Conservation (phyloP, 2,329 filamentous ascomycete genomes). For the Neophaeococcomyces mojaviensis region DNA sequence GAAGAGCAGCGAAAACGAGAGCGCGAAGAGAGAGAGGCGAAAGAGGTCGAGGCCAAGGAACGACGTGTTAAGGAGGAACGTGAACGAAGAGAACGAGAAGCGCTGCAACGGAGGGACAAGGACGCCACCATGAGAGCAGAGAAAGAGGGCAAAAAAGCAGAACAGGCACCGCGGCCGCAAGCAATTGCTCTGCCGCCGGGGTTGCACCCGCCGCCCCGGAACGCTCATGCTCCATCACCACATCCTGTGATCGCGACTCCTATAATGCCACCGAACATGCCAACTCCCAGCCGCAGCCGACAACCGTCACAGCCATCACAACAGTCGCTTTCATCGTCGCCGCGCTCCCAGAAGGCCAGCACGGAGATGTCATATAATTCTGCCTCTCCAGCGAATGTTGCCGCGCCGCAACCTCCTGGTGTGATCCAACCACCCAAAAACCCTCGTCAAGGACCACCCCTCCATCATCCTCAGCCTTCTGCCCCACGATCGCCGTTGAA, state of each 20-base stretch:
- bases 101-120: slow-evolving; percentile 50
- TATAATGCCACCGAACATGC: slow-evolving; percentile 72
- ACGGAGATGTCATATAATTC: slow-evolving; percentile 57
- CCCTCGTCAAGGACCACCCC: slow-evolving; percentile 41
- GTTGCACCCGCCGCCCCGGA: slow-evolving; percentile 46
- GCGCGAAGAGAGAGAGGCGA: slow-evolving; percentile 51
- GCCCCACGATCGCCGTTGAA: slow-evolving; percentile 59
- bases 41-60: slow-evolving; percentile 70
- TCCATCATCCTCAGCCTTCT: slow-evolving; percentile 52
- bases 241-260: slow-evolving; percentile 74
- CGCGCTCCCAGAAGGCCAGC: slow-evolving; percentile 43
- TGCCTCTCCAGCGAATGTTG: slow-evolving; percentile 52
- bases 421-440: slow-evolving; percentile 57
- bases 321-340: slow-evolving; percentile 62
- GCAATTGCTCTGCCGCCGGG: slow-evolving; percentile 40
- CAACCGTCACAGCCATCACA: slow-evolving; percentile 74
- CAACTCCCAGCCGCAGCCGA: slow-evolving; percentile 64
- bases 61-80: slow-evolving; percentile 54
- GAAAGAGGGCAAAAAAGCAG: slow-evolving; percentile 37
- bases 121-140: slow-evolving; percentile 43
- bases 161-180: slow-evolving; percentile 27
- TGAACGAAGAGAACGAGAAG: slow-evolving; percentile 46
- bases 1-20: slow-evolving; percentile 70
- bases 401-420: slow-evolving; percentile 59
- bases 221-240: slow-evolving; percentile 59